Evolutionary conservation across 495 filamentous ascomycete genomes (phyloP).

Genomic region (Aspergillus mulundensis): DNA sequence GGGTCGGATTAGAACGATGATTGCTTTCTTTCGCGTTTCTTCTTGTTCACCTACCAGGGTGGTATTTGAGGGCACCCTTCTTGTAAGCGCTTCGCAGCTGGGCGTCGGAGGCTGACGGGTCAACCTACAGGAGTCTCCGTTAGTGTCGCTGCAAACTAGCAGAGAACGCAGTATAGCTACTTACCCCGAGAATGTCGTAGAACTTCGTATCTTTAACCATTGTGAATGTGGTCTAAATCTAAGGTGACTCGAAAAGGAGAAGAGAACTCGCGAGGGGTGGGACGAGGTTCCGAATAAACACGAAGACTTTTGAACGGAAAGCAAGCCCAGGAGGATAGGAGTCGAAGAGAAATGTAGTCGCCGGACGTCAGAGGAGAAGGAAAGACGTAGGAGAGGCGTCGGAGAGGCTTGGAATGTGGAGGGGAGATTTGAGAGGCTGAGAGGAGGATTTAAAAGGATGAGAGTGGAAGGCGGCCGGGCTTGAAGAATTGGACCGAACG

Average conservation of each 20-base stretch:
- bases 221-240: conserved; percentile 55
- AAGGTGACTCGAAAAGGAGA: not conserved
- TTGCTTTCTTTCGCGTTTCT: not conserved
- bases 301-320: conserved; percentile 18
- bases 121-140: conserved; percentile 53
- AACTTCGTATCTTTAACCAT: conserved; percentile 92
- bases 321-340: conserved; percentile 7
- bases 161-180: conserved; percentile 25
- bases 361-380: conserved; percentile 2
- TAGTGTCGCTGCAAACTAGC: conserved; percentile 13
- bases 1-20: conserved; percentile 3
- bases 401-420: conserved; percentile 1
- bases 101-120: conserved; percentile 65
- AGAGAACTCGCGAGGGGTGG: conserved; percentile 17
- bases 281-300: conserved; percentile 13
- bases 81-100: conserved; percentile 90
- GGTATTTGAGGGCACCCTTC: conserved; percentile 81
- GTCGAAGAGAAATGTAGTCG: conserved; percentile 14
- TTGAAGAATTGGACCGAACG: conserved; percentile 1
- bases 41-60: conserved; percentile 64
- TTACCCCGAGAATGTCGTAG: conserved; percentile 83
- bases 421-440: conserved; percentile 11
- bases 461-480: conserved; percentile 7
- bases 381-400: not conserved
- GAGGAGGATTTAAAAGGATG: conserved; percentile 14